These are phyloP conservation scores for Starmerella gropengiesseri DNA, from an alignment of 805 yeast species.

Conservation along the genomic window DNA sequence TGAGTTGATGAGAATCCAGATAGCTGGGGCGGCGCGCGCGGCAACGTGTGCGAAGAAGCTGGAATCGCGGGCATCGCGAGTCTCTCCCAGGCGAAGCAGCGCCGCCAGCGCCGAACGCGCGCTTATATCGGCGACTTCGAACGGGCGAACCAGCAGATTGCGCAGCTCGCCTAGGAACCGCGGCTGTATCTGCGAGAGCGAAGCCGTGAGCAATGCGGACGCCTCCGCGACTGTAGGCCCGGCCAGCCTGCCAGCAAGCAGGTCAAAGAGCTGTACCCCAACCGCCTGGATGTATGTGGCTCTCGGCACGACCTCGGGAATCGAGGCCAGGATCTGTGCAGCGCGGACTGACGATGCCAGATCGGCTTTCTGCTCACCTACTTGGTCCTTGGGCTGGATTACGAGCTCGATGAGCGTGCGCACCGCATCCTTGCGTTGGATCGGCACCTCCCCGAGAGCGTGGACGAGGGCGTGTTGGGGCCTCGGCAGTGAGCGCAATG, in stretches of 20 bases:
- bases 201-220: conserved; percentile 5
- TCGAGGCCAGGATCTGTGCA: conserved; percentile 50
- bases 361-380: conserved; percentile 39
- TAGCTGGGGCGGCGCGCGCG: neutral
- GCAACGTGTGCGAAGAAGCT: neutral
- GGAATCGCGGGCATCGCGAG: neutral
- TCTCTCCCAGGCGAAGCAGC: conserved; percentile 7
- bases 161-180: conserved; percentile 18
- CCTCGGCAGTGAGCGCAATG: conserved; percentile 41
- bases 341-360: conserved; percentile 57
- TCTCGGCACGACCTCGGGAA: conserved; percentile 44
- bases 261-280: conserved; percentile 51
- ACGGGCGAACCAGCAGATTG: conserved; percentile 14
- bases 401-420: conserved; percentile 63
- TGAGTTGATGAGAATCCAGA: conserved; percentile 1
- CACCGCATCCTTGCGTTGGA: conserved; percentile 58
- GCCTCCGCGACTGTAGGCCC: conserved; percentile 6
- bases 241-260: conserved; percentile 36
- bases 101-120: conserved; percentile 12
- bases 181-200: conserved; percentile 13
- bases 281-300: conserved; percentile 46
- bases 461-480: conserved; percentile 40
- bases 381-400: conserved; percentile 64
- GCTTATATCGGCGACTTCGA: neutral
- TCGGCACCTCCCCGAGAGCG: conserved; percentile 44